Percentiles rank a stretch among this genome's conserved stretches.
Conservation (phyloP, 2,329 filamentous ascomycete genomes). For the Colletotrichum lentis region DNA sequence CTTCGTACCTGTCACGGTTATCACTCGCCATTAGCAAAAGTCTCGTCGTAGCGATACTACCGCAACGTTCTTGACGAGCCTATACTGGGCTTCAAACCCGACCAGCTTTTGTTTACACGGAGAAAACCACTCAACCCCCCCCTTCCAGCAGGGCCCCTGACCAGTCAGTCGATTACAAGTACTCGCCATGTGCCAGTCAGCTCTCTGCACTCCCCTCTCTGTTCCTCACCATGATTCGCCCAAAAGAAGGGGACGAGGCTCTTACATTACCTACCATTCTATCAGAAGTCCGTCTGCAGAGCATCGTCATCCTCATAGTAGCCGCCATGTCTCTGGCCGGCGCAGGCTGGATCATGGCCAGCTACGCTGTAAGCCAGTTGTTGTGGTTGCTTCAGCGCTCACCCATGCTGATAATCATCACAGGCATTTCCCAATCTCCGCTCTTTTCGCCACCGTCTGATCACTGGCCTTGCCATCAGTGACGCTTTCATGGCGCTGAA, state of each 20-base stretch:
- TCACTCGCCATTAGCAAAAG: neutral
- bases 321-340: slow-evolving; percentile 48
- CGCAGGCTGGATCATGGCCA: slow-evolving; percentile 50
- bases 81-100: neutral
- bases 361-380: slow-evolving; percentile 44
- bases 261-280: slow-evolving; percentile 40
- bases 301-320: slow-evolving; percentile 46
- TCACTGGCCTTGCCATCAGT: slow-evolving; percentile 51
- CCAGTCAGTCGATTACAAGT: neutral
- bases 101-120: neutral
- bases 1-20: too few species aligned
- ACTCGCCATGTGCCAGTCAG: neutral
- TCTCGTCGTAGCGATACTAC: neutral
- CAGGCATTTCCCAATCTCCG: slow-evolving; percentile 50
- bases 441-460: slow-evolving; percentile 52
- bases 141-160: neutral
- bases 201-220: too few species aligned
- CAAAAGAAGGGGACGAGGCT: slow-evolving; percentile 6
- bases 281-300: slow-evolving; percentile 41
- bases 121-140: too few species aligned
- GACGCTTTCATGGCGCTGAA: slow-evolving; percentile 53
- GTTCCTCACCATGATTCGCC: neutral
- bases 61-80: too few species aligned
- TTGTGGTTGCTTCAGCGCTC: neutral
- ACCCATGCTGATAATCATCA: neutral